Base-by-base conservation (phyloP, 1,284 basidiomycete species). In the Xanthoconium separans region DNA sequence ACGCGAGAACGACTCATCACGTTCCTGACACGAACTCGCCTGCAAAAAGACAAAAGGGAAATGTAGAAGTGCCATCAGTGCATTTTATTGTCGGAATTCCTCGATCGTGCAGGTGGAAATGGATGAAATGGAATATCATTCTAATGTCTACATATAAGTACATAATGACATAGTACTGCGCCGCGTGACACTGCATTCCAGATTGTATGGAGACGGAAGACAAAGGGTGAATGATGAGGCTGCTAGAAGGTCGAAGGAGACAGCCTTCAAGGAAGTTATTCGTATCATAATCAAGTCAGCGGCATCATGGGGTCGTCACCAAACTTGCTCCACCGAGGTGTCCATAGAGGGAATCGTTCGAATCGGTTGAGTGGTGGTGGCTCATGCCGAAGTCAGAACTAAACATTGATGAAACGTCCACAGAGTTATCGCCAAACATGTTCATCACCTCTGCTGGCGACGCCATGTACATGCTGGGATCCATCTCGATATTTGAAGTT, bases 401-500 rank as follows among this genome's bases (percentile, higher is more conserved):
- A 41, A 71, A 72, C 18, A 70, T 58, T 24, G 67, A 56, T 9
- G 69, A 56, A 44, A 69, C 64, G 29, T 69, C 67, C 45, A 69
- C 55, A n/a, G 55, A 45, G 6, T 47, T 57, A 5, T 69, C 70
- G 18, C 63, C 57, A 9, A 69, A 69, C 62, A 69, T 72, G 47
- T 51, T 55, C 48, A 69, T 58, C 57, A 70, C 59, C 42, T 71
- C 70, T 24, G 53, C 64, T 1, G 70, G 70, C 5, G 70, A 70
- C 1, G 70, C 56, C 62, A 69, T 58, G 50, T 69, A 69, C 42
- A 70, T 31, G 18, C 45, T 49, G 4, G 69, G 57, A 46, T 69
- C 70, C 57, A 70, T 62, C 27, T 74, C 72, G 63, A 75, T 66
- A 47, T 64, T 49, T 7, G 54, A 31, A 24, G 66, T 46, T 8